Conservation (phyloP, 108 stramenopile genomes). For the Nitzschia sp. region DNA sequence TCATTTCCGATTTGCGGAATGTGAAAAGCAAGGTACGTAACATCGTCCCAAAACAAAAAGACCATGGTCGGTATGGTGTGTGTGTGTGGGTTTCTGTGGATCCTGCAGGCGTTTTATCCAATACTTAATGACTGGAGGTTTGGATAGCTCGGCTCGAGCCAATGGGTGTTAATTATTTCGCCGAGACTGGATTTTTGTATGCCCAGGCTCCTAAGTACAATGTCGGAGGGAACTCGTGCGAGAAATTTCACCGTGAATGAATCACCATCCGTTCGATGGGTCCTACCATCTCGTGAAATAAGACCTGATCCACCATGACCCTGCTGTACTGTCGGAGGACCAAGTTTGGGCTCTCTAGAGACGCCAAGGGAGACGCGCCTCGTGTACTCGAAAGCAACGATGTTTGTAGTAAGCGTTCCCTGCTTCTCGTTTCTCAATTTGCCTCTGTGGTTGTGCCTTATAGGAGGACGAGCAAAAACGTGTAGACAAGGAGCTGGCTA, state of each 20-base stretch:
- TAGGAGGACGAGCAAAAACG: conserved; percentile 89
- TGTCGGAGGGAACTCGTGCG: not conserved
- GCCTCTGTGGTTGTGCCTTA: conserved; percentile 1
- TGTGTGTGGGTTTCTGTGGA: not conserved
- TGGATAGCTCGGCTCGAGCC: not conserved
- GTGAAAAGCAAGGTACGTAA: conserved; percentile 77
- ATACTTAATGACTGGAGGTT: conserved; percentile 4
- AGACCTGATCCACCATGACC: too few relatives aligned
- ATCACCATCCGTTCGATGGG: not conserved
- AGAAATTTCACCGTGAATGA: not conserved
- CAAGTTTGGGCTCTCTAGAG: too few relatives aligned
- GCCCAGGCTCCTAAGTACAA: not conserved
- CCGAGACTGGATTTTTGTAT: not conserved
- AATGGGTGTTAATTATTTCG: not conserved
- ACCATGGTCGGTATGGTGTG: conserved; percentile 12
- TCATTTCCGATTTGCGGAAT: conserved; percentile 90
- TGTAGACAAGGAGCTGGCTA: conserved; percentile 97
- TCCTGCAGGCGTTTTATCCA: not conserved
- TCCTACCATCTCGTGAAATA: too few relatives aligned
- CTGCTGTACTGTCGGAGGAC: too few relatives aligned
- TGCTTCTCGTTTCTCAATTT: not conserved
- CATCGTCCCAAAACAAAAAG: not conserved
- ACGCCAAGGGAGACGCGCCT: too few relatives aligned
- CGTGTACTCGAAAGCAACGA: too few relatives aligned
- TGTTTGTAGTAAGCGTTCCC: too few relatives aligned